Conservation (phyloP, 306 rosid genomes). For the Glycine latifolia region DNA sequence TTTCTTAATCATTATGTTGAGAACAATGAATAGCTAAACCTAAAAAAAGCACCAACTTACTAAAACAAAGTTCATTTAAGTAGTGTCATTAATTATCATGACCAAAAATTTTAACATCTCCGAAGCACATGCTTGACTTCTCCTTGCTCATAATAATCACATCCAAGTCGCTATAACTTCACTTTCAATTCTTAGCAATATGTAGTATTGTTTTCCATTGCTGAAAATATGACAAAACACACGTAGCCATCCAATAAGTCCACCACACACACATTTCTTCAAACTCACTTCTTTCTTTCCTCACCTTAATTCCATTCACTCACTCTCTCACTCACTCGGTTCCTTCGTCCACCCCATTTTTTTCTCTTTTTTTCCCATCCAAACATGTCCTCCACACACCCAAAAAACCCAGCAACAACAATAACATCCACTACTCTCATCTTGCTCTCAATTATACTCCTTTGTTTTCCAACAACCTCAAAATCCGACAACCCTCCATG, state of each 20-base stretch:
- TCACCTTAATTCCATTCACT: not conserved
- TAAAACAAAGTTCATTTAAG: not conserved
- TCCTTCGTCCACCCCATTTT: not conserved
- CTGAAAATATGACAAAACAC: conserved; percentile 40
- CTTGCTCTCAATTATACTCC: conserved; percentile 45
- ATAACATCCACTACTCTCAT: conserved; percentile 43
- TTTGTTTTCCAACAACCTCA: conserved; percentile 49
- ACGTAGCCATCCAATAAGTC: conserved; percentile 38
- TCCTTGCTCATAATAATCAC: conserved; percentile 6
- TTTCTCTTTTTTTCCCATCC: conserved; percentile 28
- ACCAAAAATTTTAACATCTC: not conserved
- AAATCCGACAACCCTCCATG: conserved; percentile 70
- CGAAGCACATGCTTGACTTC: conserved; percentile 40
- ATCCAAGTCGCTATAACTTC: conserved; percentile 36
- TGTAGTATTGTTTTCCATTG: not conserved
- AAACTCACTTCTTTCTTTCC: conserved; percentile 39
- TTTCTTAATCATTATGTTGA: not conserved
- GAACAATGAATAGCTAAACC: not conserved
- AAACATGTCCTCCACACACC: conserved; percentile 42
- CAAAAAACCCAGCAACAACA: conserved; percentile 29
- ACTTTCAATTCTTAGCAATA: conserved; percentile 33
- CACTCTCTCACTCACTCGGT: conserved; percentile 28
- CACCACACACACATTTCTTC: conserved; percentile 33
- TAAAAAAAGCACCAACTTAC: not conserved
- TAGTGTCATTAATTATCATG: not conserved